A percentile compares a stretch with the other conserved stretches of the same genome.
These are phyloP conservation scores for Talaromyces atroroseus DNA, from an alignment of 2,329 filamentous ascomycete genomes.

Conservation along the genomic window DNA sequence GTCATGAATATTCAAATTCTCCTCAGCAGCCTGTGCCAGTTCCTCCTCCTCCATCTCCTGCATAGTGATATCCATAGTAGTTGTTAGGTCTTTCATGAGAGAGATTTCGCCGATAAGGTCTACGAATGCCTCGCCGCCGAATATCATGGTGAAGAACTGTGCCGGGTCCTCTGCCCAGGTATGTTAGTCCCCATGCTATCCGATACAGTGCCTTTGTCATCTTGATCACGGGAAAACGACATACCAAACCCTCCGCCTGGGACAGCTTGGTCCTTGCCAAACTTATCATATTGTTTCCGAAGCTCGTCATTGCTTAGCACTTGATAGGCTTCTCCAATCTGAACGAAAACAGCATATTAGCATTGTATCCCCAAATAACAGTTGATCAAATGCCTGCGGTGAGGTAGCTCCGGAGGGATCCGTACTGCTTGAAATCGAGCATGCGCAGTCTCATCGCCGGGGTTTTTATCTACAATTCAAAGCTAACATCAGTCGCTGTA, in stretches of 20 bases:
- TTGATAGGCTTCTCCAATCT: slow-evolving; percentile 67
- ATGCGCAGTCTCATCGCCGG: slow-evolving; percentile 87
- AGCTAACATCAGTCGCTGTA: not conserved
- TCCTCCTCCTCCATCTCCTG: slow-evolving; percentile 68
- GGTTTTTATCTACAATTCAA: slow-evolving; percentile 75
- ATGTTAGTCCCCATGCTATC: not conserved
- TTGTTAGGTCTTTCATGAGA: slow-evolving; percentile 95
- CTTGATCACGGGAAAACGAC: slow-evolving; percentile 14
- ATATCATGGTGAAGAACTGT: slow-evolving; percentile 98
- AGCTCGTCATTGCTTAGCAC: slow-evolving; percentile 81
- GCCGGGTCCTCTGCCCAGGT: slow-evolving; percentile 65
- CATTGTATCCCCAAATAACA: not conserved
- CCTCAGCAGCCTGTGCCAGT: slow-evolving; percentile 49
- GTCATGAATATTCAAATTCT: slow-evolving; percentile 43
- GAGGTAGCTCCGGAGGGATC: slow-evolving; percentile 6
- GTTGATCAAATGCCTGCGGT: not conserved
- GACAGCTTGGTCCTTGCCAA: slow-evolving; percentile 89
- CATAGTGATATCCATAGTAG: slow-evolving; percentile 97
- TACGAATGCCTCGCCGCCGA: slow-evolving; percentile 89
- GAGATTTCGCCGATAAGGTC: slow-evolving; percentile 98
- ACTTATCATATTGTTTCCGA: slow-evolving; percentile 91
- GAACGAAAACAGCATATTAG: slow-evolving; percentile 3
- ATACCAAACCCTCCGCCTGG: slow-evolving; percentile 82
- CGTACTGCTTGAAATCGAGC: slow-evolving; percentile 84
- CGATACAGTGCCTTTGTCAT: not conserved